These are phyloP conservation scores for Flaveria linearis DNA, from an alignment of 129 eudicot species.

Conservation along the genomic window DNA sequence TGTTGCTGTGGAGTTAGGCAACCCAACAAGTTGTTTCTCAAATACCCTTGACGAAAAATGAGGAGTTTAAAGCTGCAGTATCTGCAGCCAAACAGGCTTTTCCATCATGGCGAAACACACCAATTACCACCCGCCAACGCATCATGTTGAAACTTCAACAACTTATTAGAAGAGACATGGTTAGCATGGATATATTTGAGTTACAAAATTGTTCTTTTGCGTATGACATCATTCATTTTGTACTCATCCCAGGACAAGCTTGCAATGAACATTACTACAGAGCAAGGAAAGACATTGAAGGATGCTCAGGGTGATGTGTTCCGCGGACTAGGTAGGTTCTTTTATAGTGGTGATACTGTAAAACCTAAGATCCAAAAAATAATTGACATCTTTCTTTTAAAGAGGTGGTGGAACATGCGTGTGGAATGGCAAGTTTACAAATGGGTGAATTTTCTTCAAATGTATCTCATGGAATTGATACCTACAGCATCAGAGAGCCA, in stretches of 20 bases:
- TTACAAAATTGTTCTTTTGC: background rate
- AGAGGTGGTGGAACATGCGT: slow-evolving; percentile 99
- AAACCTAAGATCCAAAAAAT: background rate
- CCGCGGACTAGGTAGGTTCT: slow-evolving; percentile 84
- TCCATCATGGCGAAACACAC: slow-evolving; percentile 87
- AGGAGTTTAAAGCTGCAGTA: slow-evolving; percentile 93
- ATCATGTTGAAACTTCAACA: slow-evolving; percentile 91
- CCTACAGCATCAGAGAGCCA: slow-evolving; percentile 95
- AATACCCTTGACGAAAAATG: slow-evolving; percentile 78
- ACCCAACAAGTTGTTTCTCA: slow-evolving; percentile 92
- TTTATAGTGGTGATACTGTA: background rate
- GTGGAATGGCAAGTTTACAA: slow-evolving; percentile 97
- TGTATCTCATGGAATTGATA: slow-evolving; percentile 93
- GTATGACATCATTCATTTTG: slow-evolving; percentile 3
- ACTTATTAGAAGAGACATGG: slow-evolving; percentile 96
- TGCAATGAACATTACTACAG: slow-evolving; percentile 85
- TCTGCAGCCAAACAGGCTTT: slow-evolving; percentile 94
- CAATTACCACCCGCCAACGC: slow-evolving; percentile 89
- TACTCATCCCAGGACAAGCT: slow-evolving; percentile 70
- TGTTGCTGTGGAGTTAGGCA: slow-evolving; percentile 51
- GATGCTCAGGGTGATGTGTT: slow-evolving; percentile 99
- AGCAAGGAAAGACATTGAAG: slow-evolving; percentile 95
- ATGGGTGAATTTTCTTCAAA: slow-evolving; percentile 96
- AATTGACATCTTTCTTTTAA: slow-evolving; percentile 23
- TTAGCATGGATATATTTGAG: slow-evolving; percentile 2